Percentiles rank a stretch among this genome's conserved stretches.
Evolutionary conservation across 192 early-diverging fungal genomes (phyloP).

Genomic region (Paraglomus occultum): DNA sequence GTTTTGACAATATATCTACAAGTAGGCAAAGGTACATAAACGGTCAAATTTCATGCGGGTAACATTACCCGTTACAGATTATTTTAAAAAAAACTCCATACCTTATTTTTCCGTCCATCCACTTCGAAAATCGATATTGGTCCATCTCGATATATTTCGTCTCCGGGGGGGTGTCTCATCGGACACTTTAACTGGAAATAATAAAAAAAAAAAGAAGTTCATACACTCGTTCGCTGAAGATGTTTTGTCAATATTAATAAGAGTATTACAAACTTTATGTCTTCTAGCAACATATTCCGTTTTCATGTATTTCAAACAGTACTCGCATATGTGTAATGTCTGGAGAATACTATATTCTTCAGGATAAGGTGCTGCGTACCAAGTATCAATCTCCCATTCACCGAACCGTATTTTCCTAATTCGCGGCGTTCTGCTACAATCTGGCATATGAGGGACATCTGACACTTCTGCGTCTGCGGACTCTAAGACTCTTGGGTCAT

Average conservation of each 20-base stretch:
- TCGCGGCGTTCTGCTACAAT: slow-evolving; percentile 34
- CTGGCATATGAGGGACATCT: slow-evolving; percentile 19
- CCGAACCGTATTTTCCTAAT: slow-evolving; percentile 83
- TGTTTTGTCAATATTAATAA: slow-evolving; percentile 3
- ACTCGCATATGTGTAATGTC: slow-evolving; percentile 91
- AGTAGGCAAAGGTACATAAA: background rate
- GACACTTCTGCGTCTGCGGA: slow-evolving; percentile 16
- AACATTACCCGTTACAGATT: background rate
- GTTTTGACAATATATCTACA: slow-evolving; percentile 92
- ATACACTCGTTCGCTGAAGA: background rate
- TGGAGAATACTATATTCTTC: slow-evolving; percentile 89
- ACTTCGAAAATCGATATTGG: slow-evolving; percentile 91
- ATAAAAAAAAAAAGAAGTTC: background rate
- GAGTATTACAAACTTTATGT: slow-evolving; percentile 57
- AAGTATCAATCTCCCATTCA: slow-evolving; percentile 80
- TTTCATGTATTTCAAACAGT: slow-evolving; percentile 98
- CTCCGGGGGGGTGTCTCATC: slow-evolving; percentile 85
- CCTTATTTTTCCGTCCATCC: slow-evolving; percentile 93
- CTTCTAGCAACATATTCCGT: slow-evolving; percentile 75
- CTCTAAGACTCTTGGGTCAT: slow-evolving; percentile 10
- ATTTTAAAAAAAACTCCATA: background rate
- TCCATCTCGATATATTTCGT: slow-evolving; percentile 94
- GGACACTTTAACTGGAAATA: slow-evolving; percentile 64
- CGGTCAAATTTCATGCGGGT: background rate
- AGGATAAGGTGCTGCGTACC: slow-evolving; percentile 95